Conservation (phyloP, 2,329 filamentous ascomycete species). For the Penicillium palitans region DNA sequence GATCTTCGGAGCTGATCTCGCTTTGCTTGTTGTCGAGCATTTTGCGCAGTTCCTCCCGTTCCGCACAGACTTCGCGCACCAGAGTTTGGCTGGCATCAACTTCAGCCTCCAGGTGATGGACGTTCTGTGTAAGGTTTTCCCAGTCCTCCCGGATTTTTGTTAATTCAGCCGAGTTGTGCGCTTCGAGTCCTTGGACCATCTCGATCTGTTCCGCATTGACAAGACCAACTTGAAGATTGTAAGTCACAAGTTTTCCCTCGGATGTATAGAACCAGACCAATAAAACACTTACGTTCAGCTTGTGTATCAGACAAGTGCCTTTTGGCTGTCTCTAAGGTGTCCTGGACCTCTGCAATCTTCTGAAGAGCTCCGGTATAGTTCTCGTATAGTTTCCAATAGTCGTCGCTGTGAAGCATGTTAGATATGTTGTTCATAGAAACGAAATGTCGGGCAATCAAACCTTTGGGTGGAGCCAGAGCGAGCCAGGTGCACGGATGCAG, state of each 20-base stretch:
- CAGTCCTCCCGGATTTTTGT: conserved; percentile 37
- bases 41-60: conserved; percentile 42
- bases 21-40: conserved; percentile 42
- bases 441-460: conserved; percentile 21
- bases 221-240: conserved; percentile 34
- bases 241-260: conserved; percentile 16
- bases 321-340: conserved; percentile 36
- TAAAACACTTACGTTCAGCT: conserved; percentile 35
- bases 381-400: conserved; percentile 45
- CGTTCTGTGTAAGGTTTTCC: conserved; percentile 35
- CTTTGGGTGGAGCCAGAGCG: conserved; percentile 39
- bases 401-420: conserved; percentile 34
- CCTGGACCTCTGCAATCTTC: conserved; percentile 42
- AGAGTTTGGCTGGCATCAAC: conserved; percentile 41
- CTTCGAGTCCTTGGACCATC: conserved; percentile 39
- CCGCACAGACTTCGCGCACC: conserved; percentile 40
- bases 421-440: background rate
- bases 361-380: conserved; percentile 39
- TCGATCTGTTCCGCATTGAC: conserved; percentile 42
- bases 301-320: conserved; percentile 40
- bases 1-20: conserved; percentile 43
- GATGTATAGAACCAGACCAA: background rate
- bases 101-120: conserved; percentile 42
- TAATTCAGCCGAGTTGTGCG: conserved; percentile 37
- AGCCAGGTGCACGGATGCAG: conserved; percentile 34